These are phyloP conservation scores for Antarctomyces pellizariae DNA, from an alignment of 495 filamentous ascomycete genomes.

Conservation along the genomic window DNA sequence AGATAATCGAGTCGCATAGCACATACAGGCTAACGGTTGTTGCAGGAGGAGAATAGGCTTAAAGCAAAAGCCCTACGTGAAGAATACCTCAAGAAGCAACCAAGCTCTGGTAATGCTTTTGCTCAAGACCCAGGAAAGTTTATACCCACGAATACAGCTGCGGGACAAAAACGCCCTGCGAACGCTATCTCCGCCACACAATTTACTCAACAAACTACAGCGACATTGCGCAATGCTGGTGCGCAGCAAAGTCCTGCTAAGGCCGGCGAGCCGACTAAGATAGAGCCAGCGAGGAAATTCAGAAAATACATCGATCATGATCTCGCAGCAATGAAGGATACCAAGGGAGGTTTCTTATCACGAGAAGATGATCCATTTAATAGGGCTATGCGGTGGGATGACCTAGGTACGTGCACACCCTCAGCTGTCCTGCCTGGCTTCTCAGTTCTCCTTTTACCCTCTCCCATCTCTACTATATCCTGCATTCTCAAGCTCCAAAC, in stretches of 20 bases:
- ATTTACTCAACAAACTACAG: no score
- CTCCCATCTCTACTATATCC: conserved; percentile 8
- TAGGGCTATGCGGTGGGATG: conserved; percentile 37
- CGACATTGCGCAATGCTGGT: no score
- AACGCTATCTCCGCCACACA: conserved; percentile 37
- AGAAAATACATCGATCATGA: conserved; percentile 90
- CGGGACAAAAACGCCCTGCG: conserved; percentile 20
- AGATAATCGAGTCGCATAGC: no score
- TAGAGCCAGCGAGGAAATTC: conserved; percentile 59
- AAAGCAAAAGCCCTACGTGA: conserved; percentile 76
- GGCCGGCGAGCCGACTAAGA: no score
- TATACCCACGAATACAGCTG: conserved; percentile 15
- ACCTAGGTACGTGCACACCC: no score
- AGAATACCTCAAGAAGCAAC: conserved; percentile 33
- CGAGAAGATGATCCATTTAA: conserved; percentile 78
- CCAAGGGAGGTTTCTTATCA: conserved; percentile 81
- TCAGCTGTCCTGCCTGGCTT: no score
- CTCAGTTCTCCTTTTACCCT: no score
- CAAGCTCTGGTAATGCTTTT: conserved; percentile 12
- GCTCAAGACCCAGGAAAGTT: conserved; percentile 18
- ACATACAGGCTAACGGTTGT: no score
- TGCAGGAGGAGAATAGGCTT: conserved; percentile 74
- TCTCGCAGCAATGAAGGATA: conserved; percentile 92
- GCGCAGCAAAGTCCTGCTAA: no score
- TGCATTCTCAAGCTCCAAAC: no score